Percentiles rank a stretch among this genome's conserved stretches.
Conservation (phyloP, 495 filamentous ascomycete genomes). For the Xylaria nigripes region DNA sequence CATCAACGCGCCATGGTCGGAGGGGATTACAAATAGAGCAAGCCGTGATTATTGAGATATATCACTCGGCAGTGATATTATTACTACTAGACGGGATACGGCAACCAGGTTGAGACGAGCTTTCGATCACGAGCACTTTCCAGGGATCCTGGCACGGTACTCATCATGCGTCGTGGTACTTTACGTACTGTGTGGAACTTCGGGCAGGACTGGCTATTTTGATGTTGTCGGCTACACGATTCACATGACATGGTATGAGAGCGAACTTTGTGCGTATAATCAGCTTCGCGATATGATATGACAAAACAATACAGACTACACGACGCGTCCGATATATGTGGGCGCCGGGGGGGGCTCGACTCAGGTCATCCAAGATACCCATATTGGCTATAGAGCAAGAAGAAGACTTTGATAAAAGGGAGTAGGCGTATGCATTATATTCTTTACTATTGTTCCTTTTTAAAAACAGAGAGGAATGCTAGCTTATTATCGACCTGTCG, state of each 20-base stretch:
- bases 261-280: background rate
- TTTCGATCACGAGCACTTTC: too few relatives aligned
- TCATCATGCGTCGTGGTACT: background rate
- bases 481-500: background rate
- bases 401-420: background rate
- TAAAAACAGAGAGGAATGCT: background rate
- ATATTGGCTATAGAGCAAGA: constrained; percentile 1
- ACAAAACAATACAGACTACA: background rate
- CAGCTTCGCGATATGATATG: background rate
- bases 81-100: too few relatives aligned
- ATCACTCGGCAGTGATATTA: too few relatives aligned
- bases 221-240: background rate
- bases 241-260: background rate
- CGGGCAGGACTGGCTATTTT: too few relatives aligned
- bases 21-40: background rate
- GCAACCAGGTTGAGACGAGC: too few relatives aligned
- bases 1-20: background rate
- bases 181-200: background rate
- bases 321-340: background rate
- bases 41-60: too few relatives aligned
- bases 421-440: background rate
- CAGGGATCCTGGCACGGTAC: background rate
- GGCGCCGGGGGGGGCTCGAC: background rate
- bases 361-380: background rate
- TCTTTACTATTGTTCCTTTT: background rate